These are phyloP conservation scores for Henckelia pumila DNA, from an alignment of 257 asterid genomes.

Conservation along the genomic window DNA sequence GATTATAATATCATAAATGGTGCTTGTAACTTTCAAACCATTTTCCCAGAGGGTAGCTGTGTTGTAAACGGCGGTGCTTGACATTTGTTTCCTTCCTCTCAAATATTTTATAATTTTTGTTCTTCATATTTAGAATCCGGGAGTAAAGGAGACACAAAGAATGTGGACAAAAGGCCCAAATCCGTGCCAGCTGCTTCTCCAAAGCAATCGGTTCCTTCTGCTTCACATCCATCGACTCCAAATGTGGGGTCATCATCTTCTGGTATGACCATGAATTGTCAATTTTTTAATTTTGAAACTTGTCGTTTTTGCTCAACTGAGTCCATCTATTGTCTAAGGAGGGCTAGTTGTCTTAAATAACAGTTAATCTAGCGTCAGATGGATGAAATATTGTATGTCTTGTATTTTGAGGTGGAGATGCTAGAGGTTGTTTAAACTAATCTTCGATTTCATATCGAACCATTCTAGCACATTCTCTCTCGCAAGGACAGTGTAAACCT, in stretches of 20 bases:
- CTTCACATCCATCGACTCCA: conserved; percentile 31
- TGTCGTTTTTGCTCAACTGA: background rate
- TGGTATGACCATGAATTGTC: conserved; percentile 38
- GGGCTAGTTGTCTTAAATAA: background rate
- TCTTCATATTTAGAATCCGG: conserved; percentile 36
- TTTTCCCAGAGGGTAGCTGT: conserved; percentile 13
- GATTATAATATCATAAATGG: background rate
- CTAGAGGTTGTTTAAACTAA: conserved; percentile 2
- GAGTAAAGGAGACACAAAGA: conserved; percentile 37
- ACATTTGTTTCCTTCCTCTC: conserved; percentile 8
- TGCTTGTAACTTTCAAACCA: background rate
- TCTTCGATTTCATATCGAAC: background rate
- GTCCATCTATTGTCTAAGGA: background rate
- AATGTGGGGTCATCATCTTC: conserved; percentile 36
- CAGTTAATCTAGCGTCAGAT: background rate
- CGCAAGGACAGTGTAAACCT: conserved; percentile 11
- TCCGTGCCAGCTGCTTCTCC: conserved; percentile 29
- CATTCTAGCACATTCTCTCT: background rate
- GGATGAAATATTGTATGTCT: background rate
- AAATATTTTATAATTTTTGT: background rate
- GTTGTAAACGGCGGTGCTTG: conserved; percentile 3
- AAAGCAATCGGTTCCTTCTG: conserved; percentile 39
- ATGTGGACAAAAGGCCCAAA: conserved; percentile 37
- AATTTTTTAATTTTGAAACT: conserved; percentile 1
- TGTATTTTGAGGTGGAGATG: conserved; percentile 7